phyloP scores from a whole-genome alignment of 495 filamentous ascomycete species.

The Choiromyces venosus region DNA sequence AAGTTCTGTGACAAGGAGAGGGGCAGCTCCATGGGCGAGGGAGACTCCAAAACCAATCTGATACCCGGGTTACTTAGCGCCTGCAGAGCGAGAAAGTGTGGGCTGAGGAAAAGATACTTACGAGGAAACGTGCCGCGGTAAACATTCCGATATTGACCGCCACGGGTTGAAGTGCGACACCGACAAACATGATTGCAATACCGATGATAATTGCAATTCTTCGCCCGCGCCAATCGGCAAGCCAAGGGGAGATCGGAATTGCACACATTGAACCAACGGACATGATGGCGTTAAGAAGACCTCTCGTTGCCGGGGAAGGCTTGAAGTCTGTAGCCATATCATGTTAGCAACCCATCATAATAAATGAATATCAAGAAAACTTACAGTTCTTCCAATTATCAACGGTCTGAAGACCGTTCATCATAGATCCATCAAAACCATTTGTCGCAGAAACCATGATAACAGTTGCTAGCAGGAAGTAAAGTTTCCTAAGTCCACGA shows the following conservation, averaged over 20 bases:
- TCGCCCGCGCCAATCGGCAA: constrained; percentile 59
- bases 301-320: constrained; percentile 52
- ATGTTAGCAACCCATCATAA: not conserved
- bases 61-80: constrained; percentile 40
- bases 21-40: constrained; percentile 57
- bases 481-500: constrained; percentile 35
- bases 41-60: constrained; percentile 56
- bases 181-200: constrained; percentile 60
- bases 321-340: constrained; percentile 36
- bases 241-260: constrained; percentile 59
- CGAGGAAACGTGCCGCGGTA: constrained; percentile 36
- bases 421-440: constrained; percentile 46
- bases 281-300: constrained; percentile 64
- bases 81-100: too few species aligned
- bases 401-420: constrained; percentile 53
- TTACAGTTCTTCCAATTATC: constrained; percentile 48
- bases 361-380: not conserved
- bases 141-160: constrained; percentile 49
- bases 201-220: constrained; percentile 58
- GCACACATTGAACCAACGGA: constrained; percentile 60
- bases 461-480: constrained; percentile 32
- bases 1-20: constrained; percentile 60
- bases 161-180: constrained; percentile 53
- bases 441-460: constrained; percentile 42
- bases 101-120: constrained; percentile 1